Percentiles rank a stretch among this genome's conserved stretches.
These are phyloP conservation scores for Datisca glomerata DNA, from an alignment of 306 rosid species.

Conservation along the genomic window DNA sequence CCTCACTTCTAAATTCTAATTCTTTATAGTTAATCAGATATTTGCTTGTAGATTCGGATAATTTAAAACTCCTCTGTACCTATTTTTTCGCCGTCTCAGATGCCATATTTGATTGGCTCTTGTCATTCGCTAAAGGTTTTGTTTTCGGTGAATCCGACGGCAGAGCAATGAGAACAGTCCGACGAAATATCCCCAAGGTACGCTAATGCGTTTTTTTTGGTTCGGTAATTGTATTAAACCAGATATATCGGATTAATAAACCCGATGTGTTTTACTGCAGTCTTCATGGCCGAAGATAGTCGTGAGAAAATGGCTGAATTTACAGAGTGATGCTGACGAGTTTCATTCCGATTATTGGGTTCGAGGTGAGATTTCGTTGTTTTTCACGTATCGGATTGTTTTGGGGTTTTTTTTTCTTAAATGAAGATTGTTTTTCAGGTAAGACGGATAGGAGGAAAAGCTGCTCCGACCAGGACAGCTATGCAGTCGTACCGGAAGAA, in stretches of 20 bases:
- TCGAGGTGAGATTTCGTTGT: constrained; percentile 22
- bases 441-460: constrained; percentile 39
- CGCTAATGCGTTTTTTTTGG: no score
- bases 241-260: not conserved
- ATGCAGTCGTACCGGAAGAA: constrained; percentile 34
- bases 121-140: not conserved
- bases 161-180: not conserved
- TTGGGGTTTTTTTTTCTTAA: not conserved
- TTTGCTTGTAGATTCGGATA: not conserved
- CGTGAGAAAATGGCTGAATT: constrained; percentile 57
- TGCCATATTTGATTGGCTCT: not conserved
- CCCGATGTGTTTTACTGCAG: constrained; percentile 9
- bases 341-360: constrained; percentile 30
- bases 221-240: not conserved
- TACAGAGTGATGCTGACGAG: constrained; percentile 29
- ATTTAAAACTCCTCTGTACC: not conserved
- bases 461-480: constrained; percentile 52
- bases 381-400: not conserved
- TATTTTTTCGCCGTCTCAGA: not conserved
- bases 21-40: not conserved
- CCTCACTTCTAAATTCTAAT: no score
- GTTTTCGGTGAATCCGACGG: not conserved
- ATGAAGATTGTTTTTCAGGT: constrained; percentile 14
- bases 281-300: constrained; percentile 55
- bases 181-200: not conserved